phyloP scores from a whole-genome alignment of 2,329 filamentous ascomycete species.

The Colletotrichum sp. region DNA sequence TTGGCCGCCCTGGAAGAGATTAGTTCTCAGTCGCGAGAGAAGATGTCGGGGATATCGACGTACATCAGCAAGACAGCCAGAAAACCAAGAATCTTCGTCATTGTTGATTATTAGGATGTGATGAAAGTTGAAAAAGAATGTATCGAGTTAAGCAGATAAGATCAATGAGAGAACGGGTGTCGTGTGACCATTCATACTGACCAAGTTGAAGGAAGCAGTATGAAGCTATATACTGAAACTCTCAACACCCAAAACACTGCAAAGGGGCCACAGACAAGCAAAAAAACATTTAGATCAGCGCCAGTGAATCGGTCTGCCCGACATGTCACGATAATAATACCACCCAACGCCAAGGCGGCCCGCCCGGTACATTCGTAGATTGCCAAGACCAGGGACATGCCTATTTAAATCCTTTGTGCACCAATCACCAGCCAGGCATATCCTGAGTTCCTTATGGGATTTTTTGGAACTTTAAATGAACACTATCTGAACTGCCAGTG shows the following conservation, averaged over 20 bases:
- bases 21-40: background rate
- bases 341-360: background rate
- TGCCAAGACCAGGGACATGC: background rate
- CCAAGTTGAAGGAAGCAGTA: background rate
- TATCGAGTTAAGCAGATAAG: background rate
- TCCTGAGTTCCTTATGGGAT: background rate
- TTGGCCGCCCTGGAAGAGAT: background rate
- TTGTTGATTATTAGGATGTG: background rate
- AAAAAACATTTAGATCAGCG: background rate
- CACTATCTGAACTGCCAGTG: background rate
- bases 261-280: background rate
- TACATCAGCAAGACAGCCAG: background rate
- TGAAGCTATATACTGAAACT: background rate
- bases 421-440: background rate
- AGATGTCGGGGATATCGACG: no score
- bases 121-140: background rate
- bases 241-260: fast-evolving
- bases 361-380: background rate
- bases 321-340: background rate
- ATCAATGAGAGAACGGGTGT: background rate
- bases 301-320: background rate
- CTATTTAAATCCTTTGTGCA: background rate
- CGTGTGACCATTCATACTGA: fast-evolving
- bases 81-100: fast-evolving
- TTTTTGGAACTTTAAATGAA: background rate